phyloP scores from a whole-genome alignment of 2,329 filamentous ascomycete genomes.

The Sphaerulina musiva region DNA sequence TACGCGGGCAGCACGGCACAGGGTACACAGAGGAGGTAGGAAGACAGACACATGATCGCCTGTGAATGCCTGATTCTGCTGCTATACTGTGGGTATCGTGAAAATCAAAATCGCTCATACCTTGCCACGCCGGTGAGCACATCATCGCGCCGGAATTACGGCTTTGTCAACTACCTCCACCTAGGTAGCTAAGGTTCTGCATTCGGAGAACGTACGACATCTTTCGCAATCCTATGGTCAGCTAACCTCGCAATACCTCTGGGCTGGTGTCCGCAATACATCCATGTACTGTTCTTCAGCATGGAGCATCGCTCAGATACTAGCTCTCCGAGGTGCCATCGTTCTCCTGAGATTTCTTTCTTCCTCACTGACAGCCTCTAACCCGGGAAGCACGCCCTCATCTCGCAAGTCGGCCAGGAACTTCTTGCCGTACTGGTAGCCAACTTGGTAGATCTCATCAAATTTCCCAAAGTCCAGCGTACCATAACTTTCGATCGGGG shows the following conservation, averaged over 20 bases:
- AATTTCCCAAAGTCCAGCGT: constrained; percentile 97
- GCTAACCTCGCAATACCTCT: too few species aligned
- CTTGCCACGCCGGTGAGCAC: neutral
- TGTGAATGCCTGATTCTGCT: neutral
- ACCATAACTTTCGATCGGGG: constrained; percentile 86
- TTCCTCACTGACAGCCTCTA: constrained; percentile 45
- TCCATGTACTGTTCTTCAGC: too few species aligned
- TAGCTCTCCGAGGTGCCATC: constrained; percentile 47
- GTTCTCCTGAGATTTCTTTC: constrained; percentile 46
- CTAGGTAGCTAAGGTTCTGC: too few species aligned
- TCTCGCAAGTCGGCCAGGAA: constrained; percentile 71
- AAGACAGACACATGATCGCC: too few species aligned
- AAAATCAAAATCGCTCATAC: neutral
- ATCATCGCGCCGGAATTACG: too few species aligned
- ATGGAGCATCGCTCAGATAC: constrained; percentile 33
- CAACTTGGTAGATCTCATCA: constrained; percentile 89
- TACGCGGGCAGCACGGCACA: too few species aligned
- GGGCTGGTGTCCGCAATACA: too few species aligned
- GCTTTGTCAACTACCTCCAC: too few species aligned
- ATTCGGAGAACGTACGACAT: too few species aligned
- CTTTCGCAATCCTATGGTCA: neutral
- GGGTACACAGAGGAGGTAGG: too few species aligned
- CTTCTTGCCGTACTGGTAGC: constrained; percentile 76
- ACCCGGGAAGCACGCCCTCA: constrained; percentile 63
- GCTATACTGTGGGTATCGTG: constrained; percentile 3